Conservation (phyloP, 805 yeast species). For the Schwanniomyces sp. region DNA sequence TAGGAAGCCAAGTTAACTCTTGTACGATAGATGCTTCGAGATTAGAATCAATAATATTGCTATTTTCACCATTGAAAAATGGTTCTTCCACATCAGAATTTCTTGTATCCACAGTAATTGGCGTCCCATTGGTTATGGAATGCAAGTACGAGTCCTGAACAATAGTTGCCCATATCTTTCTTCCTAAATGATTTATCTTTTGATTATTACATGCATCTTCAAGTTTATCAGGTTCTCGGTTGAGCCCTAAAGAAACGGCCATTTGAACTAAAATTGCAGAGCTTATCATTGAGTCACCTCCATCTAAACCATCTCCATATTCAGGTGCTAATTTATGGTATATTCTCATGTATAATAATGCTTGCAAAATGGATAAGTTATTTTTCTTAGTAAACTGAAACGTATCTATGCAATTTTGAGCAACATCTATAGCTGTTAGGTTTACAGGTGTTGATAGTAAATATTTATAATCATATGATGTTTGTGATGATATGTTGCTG, state of each 20-base stretch:
- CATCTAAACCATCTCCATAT: slow-evolving; percentile 53
- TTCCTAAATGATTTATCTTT: slow-evolving; percentile 14
- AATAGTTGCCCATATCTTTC: slow-evolving; percentile 23
- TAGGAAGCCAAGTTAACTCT: slow-evolving; percentile 9
- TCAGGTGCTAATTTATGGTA: slow-evolving; percentile 46
- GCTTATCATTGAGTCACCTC: slow-evolving; percentile 54
- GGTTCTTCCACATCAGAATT: slow-evolving; percentile 15
- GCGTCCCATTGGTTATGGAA: slow-evolving; percentile 29
- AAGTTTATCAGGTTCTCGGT: slow-evolving; percentile 57
- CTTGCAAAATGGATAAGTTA: slow-evolving; percentile 51
- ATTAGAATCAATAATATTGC: slow-evolving; percentile 11
- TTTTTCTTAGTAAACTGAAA: slow-evolving; percentile 20
- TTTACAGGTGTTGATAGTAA: slow-evolving; percentile 18
- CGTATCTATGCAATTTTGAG: slow-evolving; percentile 23
- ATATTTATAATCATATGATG: slow-evolving; percentile 15
- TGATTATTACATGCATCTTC: slow-evolving; percentile 15
- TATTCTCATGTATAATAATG: slow-evolving; percentile 47
- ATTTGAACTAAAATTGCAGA: slow-evolving; percentile 56
- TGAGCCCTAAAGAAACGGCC: slow-evolving; percentile 61
- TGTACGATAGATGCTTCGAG: slow-evolving; percentile 12
- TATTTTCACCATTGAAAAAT: slow-evolving; percentile 12
- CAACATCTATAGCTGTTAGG: slow-evolving; percentile 18
- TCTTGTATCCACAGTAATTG: slow-evolving; percentile 8
- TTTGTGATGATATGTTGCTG: slow-evolving; percentile 8
- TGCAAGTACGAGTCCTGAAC: slow-evolving; percentile 8